Percentiles rank a stretch among this genome's conserved stretches.
phyloP scores from a whole-genome alignment of 331 rosid species.

The Pyracantha coccinea region DNA sequence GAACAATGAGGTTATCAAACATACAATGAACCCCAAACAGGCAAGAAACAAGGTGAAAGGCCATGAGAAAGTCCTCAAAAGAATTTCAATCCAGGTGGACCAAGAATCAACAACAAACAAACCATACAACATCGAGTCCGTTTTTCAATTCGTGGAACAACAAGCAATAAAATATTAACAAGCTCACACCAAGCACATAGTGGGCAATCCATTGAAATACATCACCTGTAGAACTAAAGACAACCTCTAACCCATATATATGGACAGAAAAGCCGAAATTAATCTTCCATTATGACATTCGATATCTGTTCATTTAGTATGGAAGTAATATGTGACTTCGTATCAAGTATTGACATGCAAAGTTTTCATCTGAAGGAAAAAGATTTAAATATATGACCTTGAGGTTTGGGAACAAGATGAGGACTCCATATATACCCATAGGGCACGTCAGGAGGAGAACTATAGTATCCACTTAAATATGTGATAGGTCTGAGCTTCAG shows the following conservation, averaged over 20 bases:
- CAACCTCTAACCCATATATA: neutral
- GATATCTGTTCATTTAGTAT: neutral
- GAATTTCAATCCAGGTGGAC: neutral
- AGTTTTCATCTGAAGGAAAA: neutral
- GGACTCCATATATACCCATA: slow-evolving; percentile 94
- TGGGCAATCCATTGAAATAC: neutral
- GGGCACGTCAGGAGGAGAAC: slow-evolving; percentile 53
- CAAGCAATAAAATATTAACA: neutral
- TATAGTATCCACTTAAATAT: slow-evolving; percentile 63
- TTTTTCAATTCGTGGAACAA: neutral
- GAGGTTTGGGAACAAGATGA: slow-evolving; percentile 90
- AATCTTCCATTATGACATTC: neutral
- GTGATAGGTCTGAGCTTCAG: slow-evolving; percentile 70
- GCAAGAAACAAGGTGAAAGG: neutral
- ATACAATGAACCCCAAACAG: neutral
- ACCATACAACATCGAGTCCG: neutral
- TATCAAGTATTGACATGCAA: slow-evolving; percentile 6
- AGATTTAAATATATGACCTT: slow-evolving; percentile 45
- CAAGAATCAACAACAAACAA: neutral
- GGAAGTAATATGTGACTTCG: neutral
- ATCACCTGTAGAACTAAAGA: neutral
- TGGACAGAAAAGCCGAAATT: neutral
- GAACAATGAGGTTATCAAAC: neutral
- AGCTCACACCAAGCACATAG: neutral
- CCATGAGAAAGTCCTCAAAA: neutral